These are phyloP conservation scores for Moelleriella libera DNA, from an alignment of 2,329 filamentous ascomycete genomes.

Conservation along the genomic window DNA sequence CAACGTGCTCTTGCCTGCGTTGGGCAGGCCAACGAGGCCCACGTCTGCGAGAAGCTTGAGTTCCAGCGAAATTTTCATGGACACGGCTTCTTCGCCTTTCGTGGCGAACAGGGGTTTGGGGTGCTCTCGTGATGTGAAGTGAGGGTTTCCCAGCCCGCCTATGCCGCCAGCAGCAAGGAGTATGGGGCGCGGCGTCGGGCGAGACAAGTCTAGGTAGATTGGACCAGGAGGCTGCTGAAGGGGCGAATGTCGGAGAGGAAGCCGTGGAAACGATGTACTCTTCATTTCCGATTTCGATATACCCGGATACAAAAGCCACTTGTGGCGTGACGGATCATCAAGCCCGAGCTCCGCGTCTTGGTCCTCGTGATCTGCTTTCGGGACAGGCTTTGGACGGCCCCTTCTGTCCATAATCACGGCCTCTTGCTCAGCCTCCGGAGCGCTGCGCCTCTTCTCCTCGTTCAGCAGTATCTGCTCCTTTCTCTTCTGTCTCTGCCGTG, in stretches of 20 bases:
- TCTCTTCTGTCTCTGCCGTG: slow-evolving; percentile 17
- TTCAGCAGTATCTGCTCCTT: slow-evolving; percentile 19
- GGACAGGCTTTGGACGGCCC: slow-evolving; percentile 1
- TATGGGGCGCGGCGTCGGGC: slow-evolving; percentile 69
- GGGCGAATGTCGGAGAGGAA: slow-evolving; percentile 36
- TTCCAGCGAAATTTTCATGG: slow-evolving; percentile 71
- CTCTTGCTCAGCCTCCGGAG: slow-evolving; percentile 4
- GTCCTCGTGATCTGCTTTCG: slow-evolving; percentile 14
- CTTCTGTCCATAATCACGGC: slow-evolving; percentile 1
- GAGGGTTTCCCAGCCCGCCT: slow-evolving; percentile 84
- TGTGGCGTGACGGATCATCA: slow-evolving; percentile 41
- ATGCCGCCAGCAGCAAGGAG: slow-evolving; percentile 77
- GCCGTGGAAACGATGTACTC: slow-evolving; percentile 31
- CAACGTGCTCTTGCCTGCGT: slow-evolving; percentile 90
- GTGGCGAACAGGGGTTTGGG: slow-evolving; percentile 78
- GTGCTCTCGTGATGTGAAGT: slow-evolving; percentile 68
- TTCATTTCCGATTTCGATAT: slow-evolving; percentile 55
- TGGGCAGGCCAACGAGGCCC: slow-evolving; percentile 85
- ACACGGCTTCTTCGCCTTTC: slow-evolving; percentile 66
- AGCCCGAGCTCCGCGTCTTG: slow-evolving; percentile 25
- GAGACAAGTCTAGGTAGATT: slow-evolving; percentile 57
- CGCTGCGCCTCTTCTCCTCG: slow-evolving; percentile 12
- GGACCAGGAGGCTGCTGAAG: slow-evolving; percentile 59
- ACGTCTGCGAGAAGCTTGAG: slow-evolving; percentile 92
- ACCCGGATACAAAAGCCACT: slow-evolving; percentile 80